These are phyloP conservation scores for Boletellus deceptivus DNA, from an alignment of 1,284 basidiomycete species.

Conservation along the genomic window DNA sequence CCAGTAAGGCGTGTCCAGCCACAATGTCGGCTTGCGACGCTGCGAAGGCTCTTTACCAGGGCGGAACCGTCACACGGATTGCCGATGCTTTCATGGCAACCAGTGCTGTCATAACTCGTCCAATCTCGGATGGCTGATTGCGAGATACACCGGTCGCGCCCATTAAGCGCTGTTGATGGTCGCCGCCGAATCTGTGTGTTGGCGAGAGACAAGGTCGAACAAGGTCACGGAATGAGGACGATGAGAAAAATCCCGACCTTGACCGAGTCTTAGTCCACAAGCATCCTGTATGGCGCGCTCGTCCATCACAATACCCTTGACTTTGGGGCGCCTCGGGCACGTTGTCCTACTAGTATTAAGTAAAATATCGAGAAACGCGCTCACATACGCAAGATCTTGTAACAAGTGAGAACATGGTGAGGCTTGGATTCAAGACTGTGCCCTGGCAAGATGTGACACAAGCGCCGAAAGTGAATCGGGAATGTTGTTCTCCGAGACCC, in stretches of 20 bases:
- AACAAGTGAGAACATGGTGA: neutral
- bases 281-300: neutral
- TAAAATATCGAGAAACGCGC: neutral
- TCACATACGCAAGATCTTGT: too few species aligned
- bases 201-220: neutral
- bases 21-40: constrained; percentile 48
- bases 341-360: too few species aligned
- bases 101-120: constrained; percentile 42
- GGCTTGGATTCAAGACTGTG: too few species aligned
- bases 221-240: neutral
- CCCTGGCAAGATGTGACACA: too few species aligned
- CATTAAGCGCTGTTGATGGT: constrained; percentile 11
- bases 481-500: neutral
- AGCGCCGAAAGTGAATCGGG: neutral
- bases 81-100: constrained; percentile 37
- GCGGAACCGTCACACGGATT: constrained; percentile 33
- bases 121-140: constrained; percentile 35
- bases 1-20: constrained; percentile 33
- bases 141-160: constrained; percentile 16
- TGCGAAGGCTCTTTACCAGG: constrained; percentile 32
- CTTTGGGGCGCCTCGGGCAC: neutral
- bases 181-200: constrained; percentile 6
- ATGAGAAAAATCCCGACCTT: constrained; percentile 5
- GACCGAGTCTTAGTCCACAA: neutral
- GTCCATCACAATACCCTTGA: too few species aligned